Conservation (phyloP, 108 stramenopile genomes). For the Aurantiochytrium sp. region DNA sequence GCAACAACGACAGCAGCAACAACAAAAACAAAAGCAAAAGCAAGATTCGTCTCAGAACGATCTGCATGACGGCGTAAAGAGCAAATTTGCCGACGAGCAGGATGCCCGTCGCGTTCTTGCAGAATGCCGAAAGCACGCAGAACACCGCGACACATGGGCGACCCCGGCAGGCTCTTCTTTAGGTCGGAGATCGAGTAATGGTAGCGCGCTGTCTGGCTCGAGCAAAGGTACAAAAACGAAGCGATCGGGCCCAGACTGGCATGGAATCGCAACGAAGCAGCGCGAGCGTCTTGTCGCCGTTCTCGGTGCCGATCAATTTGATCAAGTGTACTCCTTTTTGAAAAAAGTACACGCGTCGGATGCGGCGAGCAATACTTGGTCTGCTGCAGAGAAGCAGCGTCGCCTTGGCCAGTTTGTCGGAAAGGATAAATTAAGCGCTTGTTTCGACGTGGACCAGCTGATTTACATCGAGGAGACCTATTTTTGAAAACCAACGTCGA, state of each 20-base stretch:
- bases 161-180: background rate
- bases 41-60: no score
- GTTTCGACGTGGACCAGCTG: slow-evolving; percentile 14
- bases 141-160: background rate
- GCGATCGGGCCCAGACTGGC: background rate
- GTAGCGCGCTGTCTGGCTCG: background rate
- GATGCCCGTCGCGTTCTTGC: background rate
- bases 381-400: background rate
- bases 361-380: background rate
- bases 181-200: background rate
- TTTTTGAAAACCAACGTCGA: background rate
- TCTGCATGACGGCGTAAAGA: no score
- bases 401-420: background rate
- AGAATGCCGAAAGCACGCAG: background rate
- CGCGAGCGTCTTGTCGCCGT: background rate
- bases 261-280: background rate
- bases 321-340: background rate
- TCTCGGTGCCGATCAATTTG: background rate
- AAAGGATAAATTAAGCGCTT: background rate
- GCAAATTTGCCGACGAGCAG: background rate
- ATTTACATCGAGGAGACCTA: slow-evolving; percentile 5
- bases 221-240: background rate
- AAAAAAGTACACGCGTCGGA: background rate
- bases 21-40: no score
- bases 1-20: no score